Conservation (phyloP, 768 basidiomycete species). For the Grammothele lineata region DNA sequence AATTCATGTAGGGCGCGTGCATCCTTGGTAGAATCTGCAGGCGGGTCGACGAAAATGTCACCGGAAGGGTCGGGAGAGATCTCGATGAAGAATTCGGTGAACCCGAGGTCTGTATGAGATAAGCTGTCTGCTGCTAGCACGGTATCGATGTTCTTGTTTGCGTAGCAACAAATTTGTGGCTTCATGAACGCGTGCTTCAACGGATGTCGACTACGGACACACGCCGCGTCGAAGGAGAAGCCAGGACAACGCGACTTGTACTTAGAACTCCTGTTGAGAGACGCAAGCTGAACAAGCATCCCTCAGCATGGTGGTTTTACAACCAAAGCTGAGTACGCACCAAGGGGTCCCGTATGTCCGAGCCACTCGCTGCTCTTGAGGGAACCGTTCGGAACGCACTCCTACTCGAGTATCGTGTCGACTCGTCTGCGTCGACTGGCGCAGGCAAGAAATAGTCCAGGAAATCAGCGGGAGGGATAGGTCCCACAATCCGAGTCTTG, state of each 20-base stretch:
- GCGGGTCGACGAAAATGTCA: too few relatives aligned
- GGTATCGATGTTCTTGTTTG: not conserved
- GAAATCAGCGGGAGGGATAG: not conserved
- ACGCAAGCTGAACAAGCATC: not conserved
- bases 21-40: too few relatives aligned
- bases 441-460: not conserved
- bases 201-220: not conserved
- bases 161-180: conserved; percentile 7
- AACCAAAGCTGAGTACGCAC: not conserved
- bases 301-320: too few relatives aligned
- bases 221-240: not conserved
- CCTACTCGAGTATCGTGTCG: too few relatives aligned
- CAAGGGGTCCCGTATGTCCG: not conserved
- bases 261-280: not conserved
- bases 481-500: not conserved
- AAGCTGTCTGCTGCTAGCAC: not conserved
- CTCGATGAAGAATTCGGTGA: conserved; percentile 7
- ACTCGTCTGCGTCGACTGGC: too few relatives aligned
- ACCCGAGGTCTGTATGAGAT: not conserved
- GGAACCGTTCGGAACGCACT: not conserved
- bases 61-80: too few relatives aligned
- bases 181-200: not conserved
- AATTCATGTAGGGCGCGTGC: too few relatives aligned
- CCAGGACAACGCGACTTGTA: conserved; percentile 5
- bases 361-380: not conserved